Evolutionary conservation across 768 basidiomycete genomes (phyloP).

Genomic region (Dioszegia crocea): DNA sequence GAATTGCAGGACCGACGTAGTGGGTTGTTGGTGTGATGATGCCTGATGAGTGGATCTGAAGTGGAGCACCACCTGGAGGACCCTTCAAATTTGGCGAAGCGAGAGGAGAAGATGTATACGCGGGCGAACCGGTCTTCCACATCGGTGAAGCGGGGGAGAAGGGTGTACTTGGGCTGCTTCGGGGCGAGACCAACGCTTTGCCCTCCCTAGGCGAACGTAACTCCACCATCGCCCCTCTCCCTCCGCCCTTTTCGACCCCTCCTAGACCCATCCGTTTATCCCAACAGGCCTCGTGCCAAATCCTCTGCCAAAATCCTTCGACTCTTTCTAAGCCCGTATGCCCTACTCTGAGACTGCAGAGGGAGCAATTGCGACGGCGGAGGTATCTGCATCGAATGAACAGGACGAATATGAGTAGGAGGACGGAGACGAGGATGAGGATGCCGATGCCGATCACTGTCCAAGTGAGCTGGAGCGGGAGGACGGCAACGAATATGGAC

Average conservation of each 20-base stretch:
- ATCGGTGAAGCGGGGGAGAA: too few species aligned
- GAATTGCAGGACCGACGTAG: neutral
- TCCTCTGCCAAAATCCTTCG: conserved; percentile 9
- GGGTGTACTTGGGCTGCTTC: too few species aligned
- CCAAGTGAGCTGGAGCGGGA: neutral
- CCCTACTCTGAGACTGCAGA: neutral
- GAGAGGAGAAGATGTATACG: neutral
- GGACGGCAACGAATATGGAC: neutral
- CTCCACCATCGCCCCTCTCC: neutral
- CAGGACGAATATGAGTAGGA: neutral
- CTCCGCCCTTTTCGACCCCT: neutral
- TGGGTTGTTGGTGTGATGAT: neutral
- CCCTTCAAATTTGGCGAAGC: neutral
- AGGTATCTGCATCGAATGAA: conserved; percentile 4
- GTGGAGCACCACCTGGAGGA: neutral
- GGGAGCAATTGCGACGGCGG: conserved; percentile 1
- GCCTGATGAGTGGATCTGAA: neutral
- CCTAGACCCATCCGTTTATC: neutral
- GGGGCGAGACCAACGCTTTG: too few species aligned
- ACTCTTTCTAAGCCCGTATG: neutral
- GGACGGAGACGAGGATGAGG: neutral
- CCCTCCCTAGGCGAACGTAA: too few species aligned
- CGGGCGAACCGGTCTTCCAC: too few species aligned
- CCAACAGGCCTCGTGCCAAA: conserved; percentile 5
- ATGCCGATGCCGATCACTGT: conserved; percentile 4